Evolutionary conservation across 106 monocot species (phyloP), one percentile per base, ranked within the genome.

Genomic region (Apostasia ramifera): DNA sequence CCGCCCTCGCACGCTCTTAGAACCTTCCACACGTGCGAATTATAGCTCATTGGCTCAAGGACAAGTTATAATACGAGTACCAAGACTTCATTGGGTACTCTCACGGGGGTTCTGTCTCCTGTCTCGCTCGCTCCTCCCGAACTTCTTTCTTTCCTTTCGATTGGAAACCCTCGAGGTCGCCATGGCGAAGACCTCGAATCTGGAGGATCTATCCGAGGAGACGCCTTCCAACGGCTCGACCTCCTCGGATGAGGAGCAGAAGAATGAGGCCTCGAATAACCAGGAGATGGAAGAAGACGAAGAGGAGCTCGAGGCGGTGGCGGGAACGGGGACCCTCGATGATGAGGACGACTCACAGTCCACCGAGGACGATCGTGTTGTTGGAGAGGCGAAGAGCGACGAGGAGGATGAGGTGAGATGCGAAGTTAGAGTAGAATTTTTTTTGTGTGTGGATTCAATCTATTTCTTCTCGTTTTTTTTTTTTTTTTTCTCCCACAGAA

Each of bases 301-400:
- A 63, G 85, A 83, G 73, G 90, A 90, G 76, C 76, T 86, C 37
- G 86, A 90, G 83, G 86, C 80, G 2, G 90, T 86, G 38, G 73
- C 81, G 4, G 76, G 71, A 78, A 41, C 75, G 7, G 76, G 70
- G 10, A 62, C 61, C 42, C 61, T 74, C 26, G 85, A 70, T 46
- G 83, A 70, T 0, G 79, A 63, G 2, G 81, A 59, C 1, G 82
- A 73, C n/a, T 63, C 68, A 1, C 78, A 81, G 73, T 74, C 80
- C n/a, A 83, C 82, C 4, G 89, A 90, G 70, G 85, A 90, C 67
- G 89, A 90, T 47, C 77, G 73, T 6, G 69, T 51, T 48, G 63
- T 15, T 37, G 78, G 55, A 2, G 81, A 60, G 44, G 74, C 55
- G 44, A 66, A 73, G 72, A 53, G 38, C 47, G 72, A 73, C 43